Conservation (phyloP, 805 yeast species). For the Zygotorulaspora florentina region DNA sequence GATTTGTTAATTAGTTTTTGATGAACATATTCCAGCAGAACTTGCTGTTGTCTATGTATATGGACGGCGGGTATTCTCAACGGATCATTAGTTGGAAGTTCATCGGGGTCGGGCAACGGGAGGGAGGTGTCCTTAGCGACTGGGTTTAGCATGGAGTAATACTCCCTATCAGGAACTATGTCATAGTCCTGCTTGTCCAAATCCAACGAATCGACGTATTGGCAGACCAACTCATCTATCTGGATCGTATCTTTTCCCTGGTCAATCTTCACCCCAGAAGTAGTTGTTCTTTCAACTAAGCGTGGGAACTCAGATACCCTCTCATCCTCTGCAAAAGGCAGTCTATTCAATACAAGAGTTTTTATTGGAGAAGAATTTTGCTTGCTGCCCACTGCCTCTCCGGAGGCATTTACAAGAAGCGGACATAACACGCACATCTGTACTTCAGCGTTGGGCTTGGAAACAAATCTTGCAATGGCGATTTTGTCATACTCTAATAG, state of each 20-base stretch:
- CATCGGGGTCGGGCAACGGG: slow-evolving; percentile 20
- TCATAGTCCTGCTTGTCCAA: slow-evolving; percentile 25
- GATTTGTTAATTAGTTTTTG: slow-evolving; percentile 19
- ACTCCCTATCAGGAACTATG: slow-evolving; percentile 5
- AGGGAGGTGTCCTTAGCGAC: slow-evolving; percentile 16
- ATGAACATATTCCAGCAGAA: slow-evolving; percentile 25
- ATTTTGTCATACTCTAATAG: slow-evolving; percentile 45
- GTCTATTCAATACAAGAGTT: slow-evolving; percentile 47
- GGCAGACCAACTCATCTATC: slow-evolving; percentile 41
- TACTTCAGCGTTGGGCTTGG: slow-evolving; percentile 45
- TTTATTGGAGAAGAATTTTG: slow-evolving; percentile 16
- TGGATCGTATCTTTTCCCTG: slow-evolving; percentile 36
- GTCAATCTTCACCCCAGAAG: slow-evolving; percentile 27
- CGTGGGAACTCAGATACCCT: slow-evolving; percentile 51
- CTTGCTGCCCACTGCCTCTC: slow-evolving; percentile 6
- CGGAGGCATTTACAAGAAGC: slow-evolving; percentile 19
- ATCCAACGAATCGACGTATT: slow-evolving; percentile 43
- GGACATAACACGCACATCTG: slow-evolving; percentile 57
- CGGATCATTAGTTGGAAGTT: slow-evolving; percentile 22
- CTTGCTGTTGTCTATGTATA: slow-evolving; percentile 28
- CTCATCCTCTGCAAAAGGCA: slow-evolving; percentile 77
- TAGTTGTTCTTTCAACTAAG: slow-evolving; percentile 36
- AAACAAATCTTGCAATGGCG: slow-evolving; percentile 64
- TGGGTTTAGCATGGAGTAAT: slow-evolving; percentile 14
- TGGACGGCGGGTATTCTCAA: slow-evolving; percentile 31